Evolutionary conservation across 331 rosid genomes (phyloP), one percentile per base, ranked within the genome.

Genomic region (Malus hybrid): DNA sequence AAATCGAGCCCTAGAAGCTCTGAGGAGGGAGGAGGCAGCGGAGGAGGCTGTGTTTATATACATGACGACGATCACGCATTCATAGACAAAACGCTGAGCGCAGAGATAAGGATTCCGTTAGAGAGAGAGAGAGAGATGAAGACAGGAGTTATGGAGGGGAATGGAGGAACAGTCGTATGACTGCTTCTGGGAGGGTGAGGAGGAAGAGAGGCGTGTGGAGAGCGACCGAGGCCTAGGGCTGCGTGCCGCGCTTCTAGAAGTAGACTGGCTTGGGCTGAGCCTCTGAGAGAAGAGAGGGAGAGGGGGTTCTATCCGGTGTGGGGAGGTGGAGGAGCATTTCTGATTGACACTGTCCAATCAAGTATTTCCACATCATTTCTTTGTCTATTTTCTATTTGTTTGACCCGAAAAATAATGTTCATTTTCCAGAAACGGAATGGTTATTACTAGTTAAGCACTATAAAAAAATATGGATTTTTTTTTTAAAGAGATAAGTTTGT

Each of bases 1-100:
- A 27, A 90, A 70, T 74, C 84, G 78, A 2, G 90, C 63, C 82
- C 97, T 78, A 6, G 97, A 77, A n/a, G 88, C 93, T 81, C 97
- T 81, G 61, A 93, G 86, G 67, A 90, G 87, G 22, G 92, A 79
- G 67, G 89, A 86, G 14, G 96, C 80, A 1, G 97, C 83, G 19
- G 89, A 86, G n/a, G 88, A 42, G 52, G 86, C 73, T 46, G 80
- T 69, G 67, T 48, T 29, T 86, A 52, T 84, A 83, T 84, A 84
- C 88, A 88, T 91, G 90, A 32, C 70, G 68, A 65, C n/a, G 79
- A 67, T 83, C 84, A 83, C 84, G 86, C 83, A 88, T 80, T 70
- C 83, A 84, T 62, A 69, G n/a, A 75, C 71, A 36, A 71, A 22
- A 63, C 18, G 29, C 55, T 56, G 70, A 54, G 42, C 6, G 28